These are phyloP conservation scores for Fusarium sp. DNA, from an alignment of 2,329 filamentous ascomycete genomes.

Conservation along the genomic window DNA sequence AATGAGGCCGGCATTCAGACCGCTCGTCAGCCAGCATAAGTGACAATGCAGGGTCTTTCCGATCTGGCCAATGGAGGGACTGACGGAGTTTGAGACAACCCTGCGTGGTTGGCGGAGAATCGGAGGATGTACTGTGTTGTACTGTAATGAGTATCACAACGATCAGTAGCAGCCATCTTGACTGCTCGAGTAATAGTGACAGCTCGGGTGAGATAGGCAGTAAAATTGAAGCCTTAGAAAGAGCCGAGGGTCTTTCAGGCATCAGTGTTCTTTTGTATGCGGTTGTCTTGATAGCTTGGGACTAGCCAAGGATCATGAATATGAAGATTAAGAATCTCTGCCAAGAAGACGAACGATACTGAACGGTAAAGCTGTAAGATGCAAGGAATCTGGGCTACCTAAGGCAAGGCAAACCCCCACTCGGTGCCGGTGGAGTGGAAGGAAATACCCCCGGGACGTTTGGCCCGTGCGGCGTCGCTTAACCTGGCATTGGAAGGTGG, in stretches of 20 bases:
- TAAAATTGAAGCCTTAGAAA: conserved; percentile 5
- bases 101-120: conserved; percentile 4
- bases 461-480: conserved; percentile 13
- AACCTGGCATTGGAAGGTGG: conserved; percentile 18
- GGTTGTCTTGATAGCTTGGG: background rate
- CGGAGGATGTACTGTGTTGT: background rate
- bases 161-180: conserved; percentile 23
- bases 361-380: background rate
- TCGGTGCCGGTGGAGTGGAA: conserved; percentile 4
- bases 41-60: conserved; percentile 35
- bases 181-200: background rate
- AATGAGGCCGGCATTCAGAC: conserved; percentile 37
- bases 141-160: background rate
- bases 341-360: background rate
- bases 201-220: conserved; percentile 13
- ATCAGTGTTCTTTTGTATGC: background rate
- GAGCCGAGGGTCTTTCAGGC: background rate
- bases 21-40: conserved; percentile 33
- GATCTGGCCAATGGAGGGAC: conserved; percentile 17
- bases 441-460: conserved; percentile 8
- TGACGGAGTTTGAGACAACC: background rate
- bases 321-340: background rate
- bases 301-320: background rate
- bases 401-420: background rate
- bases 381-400: background rate